A percentile compares a stretch with the other conserved stretches of the same genome.
Evolutionary conservation across 805 yeast species (phyloP).

Genomic region (Sugiyamaella lignohabitans): DNA sequence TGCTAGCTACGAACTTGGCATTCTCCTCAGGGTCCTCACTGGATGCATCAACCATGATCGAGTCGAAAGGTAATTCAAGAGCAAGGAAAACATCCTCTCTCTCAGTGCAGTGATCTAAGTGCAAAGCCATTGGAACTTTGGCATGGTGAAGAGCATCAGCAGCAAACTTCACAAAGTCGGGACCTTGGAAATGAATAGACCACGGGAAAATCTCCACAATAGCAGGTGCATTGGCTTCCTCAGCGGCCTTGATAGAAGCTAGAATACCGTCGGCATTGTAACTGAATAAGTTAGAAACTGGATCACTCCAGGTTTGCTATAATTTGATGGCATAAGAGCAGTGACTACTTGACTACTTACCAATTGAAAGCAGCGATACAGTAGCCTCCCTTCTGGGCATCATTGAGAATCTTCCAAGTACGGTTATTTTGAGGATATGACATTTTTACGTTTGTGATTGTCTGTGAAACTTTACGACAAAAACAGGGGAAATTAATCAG

Average conservation of each 20-base stretch:
- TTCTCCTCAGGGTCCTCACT: constrained; percentile 34
- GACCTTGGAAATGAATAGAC: constrained; percentile 33
- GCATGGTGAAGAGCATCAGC: constrained; percentile 28
- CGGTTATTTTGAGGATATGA: constrained; percentile 23
- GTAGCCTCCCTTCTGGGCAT: constrained; percentile 30
- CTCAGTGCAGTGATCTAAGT: constrained; percentile 35
- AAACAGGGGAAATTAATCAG: too few relatives aligned
- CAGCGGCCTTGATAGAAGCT: constrained; percentile 34
- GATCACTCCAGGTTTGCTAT: not conserved
- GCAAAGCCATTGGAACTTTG: constrained; percentile 34
- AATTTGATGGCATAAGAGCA: not conserved
- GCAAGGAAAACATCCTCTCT: constrained; percentile 32
- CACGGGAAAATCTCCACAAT: constrained; percentile 35
- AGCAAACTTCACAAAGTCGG: constrained; percentile 28
- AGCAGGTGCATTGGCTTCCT: constrained; percentile 30
- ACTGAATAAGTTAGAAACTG: constrained; percentile 5
- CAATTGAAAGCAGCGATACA: constrained; percentile 35
- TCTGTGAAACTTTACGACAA: too few relatives aligned
- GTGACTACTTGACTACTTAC: constrained; percentile 5
- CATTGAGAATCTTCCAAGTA: constrained; percentile 28
- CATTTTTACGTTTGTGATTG: not conserved
- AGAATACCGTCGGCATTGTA: constrained; percentile 34
- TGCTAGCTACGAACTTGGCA: constrained; percentile 26
- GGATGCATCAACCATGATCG: constrained; percentile 38
- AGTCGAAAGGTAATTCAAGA: constrained; percentile 33